Evolutionary conservation across 768 basidiomycete genomes (phyloP).

Genomic region (Naganishia vishniacii): DNA sequence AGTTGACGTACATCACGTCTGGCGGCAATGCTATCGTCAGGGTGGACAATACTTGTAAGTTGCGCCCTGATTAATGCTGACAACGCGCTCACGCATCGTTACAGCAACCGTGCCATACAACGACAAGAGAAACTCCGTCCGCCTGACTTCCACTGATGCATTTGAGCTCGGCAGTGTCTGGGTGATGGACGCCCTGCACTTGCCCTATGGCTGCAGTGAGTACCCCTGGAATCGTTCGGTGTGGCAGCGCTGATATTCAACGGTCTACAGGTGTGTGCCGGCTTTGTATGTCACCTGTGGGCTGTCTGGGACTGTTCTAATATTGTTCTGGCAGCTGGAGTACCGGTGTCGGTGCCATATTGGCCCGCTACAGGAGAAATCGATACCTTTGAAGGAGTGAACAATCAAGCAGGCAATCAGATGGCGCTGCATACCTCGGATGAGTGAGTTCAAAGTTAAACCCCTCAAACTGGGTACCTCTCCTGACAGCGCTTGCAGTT

Average conservation of each 20-base stretch:
- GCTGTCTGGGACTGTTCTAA: too few relatives aligned
- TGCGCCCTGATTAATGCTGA: background rate
- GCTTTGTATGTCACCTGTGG: constrained; percentile 32
- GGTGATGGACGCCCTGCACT: constrained; percentile 62
- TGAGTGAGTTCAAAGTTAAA: constrained; percentile 16
- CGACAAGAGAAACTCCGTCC: constrained; percentile 63
- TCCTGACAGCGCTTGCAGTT: too few relatives aligned
- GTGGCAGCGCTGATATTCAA: background rate
- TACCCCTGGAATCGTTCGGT: background rate
- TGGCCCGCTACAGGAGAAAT: constrained; percentile 42
- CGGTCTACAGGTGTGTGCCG: constrained; percentile 29
- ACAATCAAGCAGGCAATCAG: constrained; percentile 48
- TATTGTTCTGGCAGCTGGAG: too few relatives aligned
- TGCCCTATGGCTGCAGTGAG: constrained; percentile 55
- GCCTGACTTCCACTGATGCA: constrained; percentile 59
- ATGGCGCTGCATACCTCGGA: constrained; percentile 49
- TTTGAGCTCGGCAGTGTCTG: constrained; percentile 61
- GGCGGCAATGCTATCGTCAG: constrained; percentile 70
- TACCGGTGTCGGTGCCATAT: constrained; percentile 20
- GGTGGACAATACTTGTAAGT: constrained; percentile 60
- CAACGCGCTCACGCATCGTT: background rate
- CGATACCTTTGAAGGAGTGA: constrained; percentile 51
- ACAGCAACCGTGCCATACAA: constrained; percentile 46
- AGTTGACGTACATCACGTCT: constrained; percentile 61
- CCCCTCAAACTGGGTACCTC: too few relatives aligned